A percentile compares a stretch with the other conserved stretches of the same genome.
These are phyloP conservation scores for Podosphaera aphanis DNA, from an alignment of 2,329 filamentous ascomycete genomes.

Conservation along the genomic window DNA sequence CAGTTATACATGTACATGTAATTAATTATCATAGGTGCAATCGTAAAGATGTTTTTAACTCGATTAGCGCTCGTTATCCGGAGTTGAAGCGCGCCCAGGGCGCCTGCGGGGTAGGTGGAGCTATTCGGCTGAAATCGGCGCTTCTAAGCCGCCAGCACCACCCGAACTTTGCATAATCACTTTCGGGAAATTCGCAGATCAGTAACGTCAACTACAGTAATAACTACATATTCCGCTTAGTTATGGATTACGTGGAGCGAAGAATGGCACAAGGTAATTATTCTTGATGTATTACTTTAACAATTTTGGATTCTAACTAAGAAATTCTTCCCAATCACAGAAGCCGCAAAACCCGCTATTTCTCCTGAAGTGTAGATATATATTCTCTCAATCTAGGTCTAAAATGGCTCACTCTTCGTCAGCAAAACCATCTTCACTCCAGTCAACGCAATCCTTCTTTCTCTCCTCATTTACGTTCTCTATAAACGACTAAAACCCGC, in stretches of 20 bases:
- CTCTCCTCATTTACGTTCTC: slow-evolving; percentile 31
- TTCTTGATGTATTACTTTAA: background rate
- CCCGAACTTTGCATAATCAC: too few species aligned
- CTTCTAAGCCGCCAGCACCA: too few species aligned
- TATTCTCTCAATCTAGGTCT: background rate
- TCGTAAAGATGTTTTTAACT: too few species aligned
- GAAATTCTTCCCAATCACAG: slow-evolving; percentile 2
- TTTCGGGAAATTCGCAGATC: too few species aligned
- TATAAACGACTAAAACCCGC: slow-evolving; percentile 31
- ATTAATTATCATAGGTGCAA: too few species aligned
- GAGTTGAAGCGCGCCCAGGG: too few species aligned
- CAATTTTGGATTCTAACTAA: background rate
- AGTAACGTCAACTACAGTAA: too few species aligned
- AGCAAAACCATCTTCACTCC: slow-evolving; percentile 27
- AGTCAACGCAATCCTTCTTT: slow-evolving; percentile 36
- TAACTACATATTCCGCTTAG: too few species aligned
- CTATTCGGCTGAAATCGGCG: too few species aligned
- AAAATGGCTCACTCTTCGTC: slow-evolving; percentile 1
- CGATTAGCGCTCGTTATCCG: too few species aligned
- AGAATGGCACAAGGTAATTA: slow-evolving; percentile 14
- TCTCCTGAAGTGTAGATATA: slow-evolving; percentile 14
- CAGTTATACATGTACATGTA: too few species aligned
- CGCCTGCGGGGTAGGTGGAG: too few species aligned
- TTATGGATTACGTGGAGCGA: slow-evolving; percentile 17
- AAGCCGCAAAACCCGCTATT: slow-evolving; percentile 12